Percentiles rank a stretch among this genome's conserved stretches.
Evolutionary conservation across 106 monocot genomes (phyloP).

Genomic region (Platanthera zijinensis): DNA sequence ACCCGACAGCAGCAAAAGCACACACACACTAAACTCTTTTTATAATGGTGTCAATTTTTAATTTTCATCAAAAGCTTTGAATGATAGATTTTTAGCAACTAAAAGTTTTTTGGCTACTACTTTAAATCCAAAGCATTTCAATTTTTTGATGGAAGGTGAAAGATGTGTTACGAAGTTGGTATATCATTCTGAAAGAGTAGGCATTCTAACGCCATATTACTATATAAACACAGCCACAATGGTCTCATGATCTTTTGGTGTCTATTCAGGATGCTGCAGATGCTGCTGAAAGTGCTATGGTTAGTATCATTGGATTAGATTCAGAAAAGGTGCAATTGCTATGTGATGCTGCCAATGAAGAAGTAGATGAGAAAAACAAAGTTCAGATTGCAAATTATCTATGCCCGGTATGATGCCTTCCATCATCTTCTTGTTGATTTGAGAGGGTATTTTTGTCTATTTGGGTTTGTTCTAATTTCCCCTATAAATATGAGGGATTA

Average conservation of each 20-base stretch:
- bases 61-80: too few species aligned
- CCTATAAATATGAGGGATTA: too few species aligned
- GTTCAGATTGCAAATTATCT: constrained; percentile 96
- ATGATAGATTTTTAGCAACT: too few species aligned
- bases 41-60: too few species aligned
- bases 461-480: not conserved
- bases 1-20: too few species aligned
- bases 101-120: too few species aligned
- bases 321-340: constrained; percentile 80
- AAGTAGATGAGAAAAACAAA: constrained; percentile 78
- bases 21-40: too few species aligned
- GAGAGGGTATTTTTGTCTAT: not conserved
- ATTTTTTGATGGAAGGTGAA: too few species aligned
- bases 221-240: too few species aligned
- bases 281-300: constrained; percentile 81
- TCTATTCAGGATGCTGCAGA: constrained; percentile 74
- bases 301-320: constrained; percentile 82
- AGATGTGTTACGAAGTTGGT: too few species aligned
- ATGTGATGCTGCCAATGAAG: constrained; percentile 93
- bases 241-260: not conserved
- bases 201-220: not conserved
- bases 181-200: not conserved
- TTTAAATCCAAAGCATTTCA: too few species aligned
- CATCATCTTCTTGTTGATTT: too few species aligned
- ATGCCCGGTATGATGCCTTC: constrained; percentile 58